Evolutionary conservation across 176 grass and related monocot species (phyloP).

Genomic region (Sorghum bicolor): DNA sequence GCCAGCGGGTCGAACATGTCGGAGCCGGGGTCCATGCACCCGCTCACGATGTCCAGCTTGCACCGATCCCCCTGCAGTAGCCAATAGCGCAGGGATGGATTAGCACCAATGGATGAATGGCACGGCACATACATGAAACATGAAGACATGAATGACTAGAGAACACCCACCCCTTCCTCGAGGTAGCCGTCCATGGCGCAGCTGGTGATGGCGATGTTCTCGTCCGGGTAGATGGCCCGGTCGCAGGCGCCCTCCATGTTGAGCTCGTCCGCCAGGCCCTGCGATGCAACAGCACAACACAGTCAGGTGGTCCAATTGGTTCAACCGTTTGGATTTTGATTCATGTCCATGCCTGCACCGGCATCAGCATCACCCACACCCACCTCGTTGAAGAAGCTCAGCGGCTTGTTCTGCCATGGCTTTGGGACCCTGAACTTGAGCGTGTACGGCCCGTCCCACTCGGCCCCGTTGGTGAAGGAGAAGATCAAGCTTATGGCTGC

Average conservation of each 20-base stretch:
- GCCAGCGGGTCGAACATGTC: conserved; percentile 69
- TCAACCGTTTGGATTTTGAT: neutral
- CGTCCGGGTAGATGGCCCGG: conserved; percentile 81
- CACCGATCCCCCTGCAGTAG: conserved; percentile 64
- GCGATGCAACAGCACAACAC: neutral
- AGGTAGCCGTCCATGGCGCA: conserved; percentile 75
- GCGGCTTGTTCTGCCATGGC: conserved; percentile 60
- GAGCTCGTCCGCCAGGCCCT: conserved; percentile 81
- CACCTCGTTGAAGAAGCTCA: conserved; percentile 90
- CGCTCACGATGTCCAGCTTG: conserved; percentile 79
- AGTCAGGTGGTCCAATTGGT: too few species aligned
- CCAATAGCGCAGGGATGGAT: too few species aligned
- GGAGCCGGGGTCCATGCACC: conserved; percentile 83
- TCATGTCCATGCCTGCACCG: neutral
- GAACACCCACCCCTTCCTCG: conserved; percentile 47
- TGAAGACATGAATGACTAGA: neutral
- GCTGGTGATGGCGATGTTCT: conserved; percentile 73
- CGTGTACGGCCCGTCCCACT: conserved; percentile 89
- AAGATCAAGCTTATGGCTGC: conserved; percentile 78
- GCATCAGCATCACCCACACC: neutral
- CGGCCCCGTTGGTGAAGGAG: conserved; percentile 86
- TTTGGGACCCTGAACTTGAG: conserved; percentile 73
- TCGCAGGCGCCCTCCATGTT: conserved; percentile 78
- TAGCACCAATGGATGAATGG: neutral
- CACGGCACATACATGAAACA: neutral